These are phyloP conservation scores for Vigna reflexopilosa DNA, from an alignment of 306 rosid genomes.

Conservation along the genomic window DNA sequence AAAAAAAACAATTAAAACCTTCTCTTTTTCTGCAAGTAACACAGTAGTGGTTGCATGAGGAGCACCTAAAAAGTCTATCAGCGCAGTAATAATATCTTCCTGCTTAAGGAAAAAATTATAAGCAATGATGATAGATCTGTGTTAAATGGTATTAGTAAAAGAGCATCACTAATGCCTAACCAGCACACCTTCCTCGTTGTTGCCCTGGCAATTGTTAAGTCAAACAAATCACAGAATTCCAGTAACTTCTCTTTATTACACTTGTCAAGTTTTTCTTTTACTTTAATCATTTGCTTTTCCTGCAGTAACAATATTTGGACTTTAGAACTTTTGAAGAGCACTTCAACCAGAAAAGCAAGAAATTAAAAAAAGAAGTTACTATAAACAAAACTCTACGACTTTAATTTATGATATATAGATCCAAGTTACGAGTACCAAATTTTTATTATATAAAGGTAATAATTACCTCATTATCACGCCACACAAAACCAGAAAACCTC, in stretches of 20 bases:
- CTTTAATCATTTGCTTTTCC: constrained; percentile 90
- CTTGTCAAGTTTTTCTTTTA: constrained; percentile 88
- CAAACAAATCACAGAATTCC: constrained; percentile 87
- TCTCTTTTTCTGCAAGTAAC: constrained; percentile 80
- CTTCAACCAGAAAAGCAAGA: constrained; percentile 3
- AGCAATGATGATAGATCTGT: background rate
- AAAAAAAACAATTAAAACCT: constrained; percentile 50
- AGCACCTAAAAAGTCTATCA: constrained; percentile 81
- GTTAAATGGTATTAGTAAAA: constrained; percentile 29
- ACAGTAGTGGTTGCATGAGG: constrained; percentile 80
- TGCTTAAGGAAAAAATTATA: constrained; percentile 51
- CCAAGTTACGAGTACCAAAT: constrained; percentile 5
- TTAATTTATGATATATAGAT: background rate
- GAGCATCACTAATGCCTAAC: constrained; percentile 34
- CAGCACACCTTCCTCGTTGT: constrained; percentile 80
- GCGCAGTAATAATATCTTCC: constrained; percentile 82
- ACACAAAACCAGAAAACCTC: constrained; percentile 93
- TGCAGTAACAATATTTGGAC: constrained; percentile 48
- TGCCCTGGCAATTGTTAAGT: constrained; percentile 67
- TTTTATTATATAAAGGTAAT: background rate
- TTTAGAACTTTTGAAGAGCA: constrained; percentile 35
- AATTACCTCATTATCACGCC: constrained; percentile 86
- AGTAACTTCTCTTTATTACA: constrained; percentile 82
- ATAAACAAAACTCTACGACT: constrained; percentile 9
- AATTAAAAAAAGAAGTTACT: background rate